Percentiles rank a stretch among this genome's conserved stretches.
Conservation (phyloP, 441 rosid genomes). For the Breynia disticha region DNA sequence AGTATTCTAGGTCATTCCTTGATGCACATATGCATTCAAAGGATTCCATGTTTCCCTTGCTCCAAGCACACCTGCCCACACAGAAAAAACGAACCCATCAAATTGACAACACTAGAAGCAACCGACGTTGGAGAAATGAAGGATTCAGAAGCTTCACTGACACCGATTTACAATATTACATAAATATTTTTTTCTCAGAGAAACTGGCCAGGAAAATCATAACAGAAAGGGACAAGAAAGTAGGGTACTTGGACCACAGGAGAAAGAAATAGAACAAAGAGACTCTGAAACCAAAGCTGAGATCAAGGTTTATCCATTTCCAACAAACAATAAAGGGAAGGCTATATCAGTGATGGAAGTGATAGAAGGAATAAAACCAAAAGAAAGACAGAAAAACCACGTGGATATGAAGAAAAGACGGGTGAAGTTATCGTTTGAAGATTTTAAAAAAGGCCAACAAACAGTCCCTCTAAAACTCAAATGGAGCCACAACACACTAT, state of each 20-base stretch:
- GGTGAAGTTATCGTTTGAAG: too few species aligned
- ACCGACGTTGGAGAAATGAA: constrained; percentile 15
- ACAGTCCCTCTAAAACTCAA: too few species aligned
- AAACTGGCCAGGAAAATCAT: neutral
- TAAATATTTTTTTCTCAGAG: constrained; percentile 1
- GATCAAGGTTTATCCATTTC: neutral
- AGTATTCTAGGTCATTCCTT: constrained; percentile 35
- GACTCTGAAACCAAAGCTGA: neutral
- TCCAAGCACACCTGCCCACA: constrained; percentile 51
- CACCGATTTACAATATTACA: constrained; percentile 1
- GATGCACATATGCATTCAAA: constrained; percentile 45
- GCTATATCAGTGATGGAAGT: too few species aligned
- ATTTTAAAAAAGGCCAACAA: too few species aligned
- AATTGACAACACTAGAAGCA: constrained; percentile 34
- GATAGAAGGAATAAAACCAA: neutral
- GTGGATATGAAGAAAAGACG: too few species aligned
- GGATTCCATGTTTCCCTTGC: constrained; percentile 55
- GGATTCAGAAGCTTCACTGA: constrained; percentile 7
- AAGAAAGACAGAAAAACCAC: too few species aligned
- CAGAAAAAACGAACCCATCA: constrained; percentile 52
- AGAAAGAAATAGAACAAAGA: neutral
- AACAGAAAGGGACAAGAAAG: neutral
- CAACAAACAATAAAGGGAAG: neutral
- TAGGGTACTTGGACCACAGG: neutral
- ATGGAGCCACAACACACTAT: too few species aligned